Evolutionary conservation across 306 rosid genomes (phyloP), one percentile per base, ranked within the genome.

Genomic region (Cucumis melo): DNA sequence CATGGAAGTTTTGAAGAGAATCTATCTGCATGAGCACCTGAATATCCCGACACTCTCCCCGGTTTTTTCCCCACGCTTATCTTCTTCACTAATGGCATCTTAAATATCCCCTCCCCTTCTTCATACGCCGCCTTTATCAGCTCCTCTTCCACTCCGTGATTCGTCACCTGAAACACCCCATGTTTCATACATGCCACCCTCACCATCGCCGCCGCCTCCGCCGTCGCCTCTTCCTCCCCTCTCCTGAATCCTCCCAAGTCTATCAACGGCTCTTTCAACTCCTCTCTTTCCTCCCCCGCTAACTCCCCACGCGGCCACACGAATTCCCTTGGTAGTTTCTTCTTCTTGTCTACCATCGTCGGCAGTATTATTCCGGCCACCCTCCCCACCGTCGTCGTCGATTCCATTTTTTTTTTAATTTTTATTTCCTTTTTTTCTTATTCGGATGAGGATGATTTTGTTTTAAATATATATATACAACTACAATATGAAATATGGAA

Each of bases 141-240:
- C 12, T 42, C 61, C 0, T 42, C 83, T 38, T 79, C 88, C 14
- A 91, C 75, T 0, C 96, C 90, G 27, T 91, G 96, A 76, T 89
- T 88, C 9, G 84, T 89, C 10, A 91, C 88, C 75, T 83, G 87
- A 80, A 91, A 91, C 82, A 89, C 86, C 0, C 96, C 93, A 20
- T 91, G 96, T 53, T 86, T 82, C 67, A 71, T 21, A 66, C 96
- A 91, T 7, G 93, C 90, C 2, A 32, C 5, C 51, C 84, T 78
- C 27, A 91, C 75, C 4, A 86, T 83, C 79, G 83, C 81, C 2
- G 84, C 88, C 0, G 90, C 90, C 1, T 29, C 21, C 0, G 76
- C 83, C 15, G 77, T 77, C 16, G 76, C 89, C 12, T 1, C 81
- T 8, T 74, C 85, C 29, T 87, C 91, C 15, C 83, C 80, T 24